Evolutionary conservation across 2,329 filamentous ascomycete genomes (phyloP), one percentile per base, ranked within the genome.

Genomic region (Myriosclerotinia curreyana): DNA sequence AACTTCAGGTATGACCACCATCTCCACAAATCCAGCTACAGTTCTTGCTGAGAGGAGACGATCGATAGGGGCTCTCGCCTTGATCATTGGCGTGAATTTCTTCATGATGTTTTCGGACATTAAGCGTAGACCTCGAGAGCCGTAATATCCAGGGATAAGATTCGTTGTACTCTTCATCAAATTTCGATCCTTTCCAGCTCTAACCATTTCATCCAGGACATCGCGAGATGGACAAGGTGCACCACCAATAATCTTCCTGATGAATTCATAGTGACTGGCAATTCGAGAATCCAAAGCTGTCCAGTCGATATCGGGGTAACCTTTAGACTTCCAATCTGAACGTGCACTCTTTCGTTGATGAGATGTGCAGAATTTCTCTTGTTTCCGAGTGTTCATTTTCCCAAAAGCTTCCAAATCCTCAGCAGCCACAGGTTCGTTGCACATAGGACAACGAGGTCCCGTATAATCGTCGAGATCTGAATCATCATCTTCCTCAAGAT

Each of bases 61-160:
- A 72, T 94, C 90, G 60, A 82, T 79, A 20, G 86, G 78, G 2
- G 88, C 85, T 62, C 84, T 81, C 68, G 83, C 79, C 65, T 88
- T 85, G 38, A 94, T 76, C 66, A 83, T 75, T 11, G 79, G 74
- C 17, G 83, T 84, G 73, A 91, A 87, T 54, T 80, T 79, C 4
- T 77, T 72, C 65, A 90, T 85, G 46, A 92, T 82, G 62, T 82
- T 83, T 70, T 91, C 87, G 52, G 86, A 89, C 82, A 96, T 91
- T 60, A 83, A 77, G 56, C 84, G 84, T 60, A 89, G 81, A 1
- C 92, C 92, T 25, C 87, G 83, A 3, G 87, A 83, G 1, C 92
- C 92, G 76, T 96, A 96, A 76, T 96, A 96, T 0, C 92, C 92
- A 12, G 90, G 89, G 3, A 83, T 86, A 38, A 88, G 80, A 64